Base-by-base conservation (phyloP, 2,329 filamentous ascomycete genomes). In the Xylaria sp. region DNA sequence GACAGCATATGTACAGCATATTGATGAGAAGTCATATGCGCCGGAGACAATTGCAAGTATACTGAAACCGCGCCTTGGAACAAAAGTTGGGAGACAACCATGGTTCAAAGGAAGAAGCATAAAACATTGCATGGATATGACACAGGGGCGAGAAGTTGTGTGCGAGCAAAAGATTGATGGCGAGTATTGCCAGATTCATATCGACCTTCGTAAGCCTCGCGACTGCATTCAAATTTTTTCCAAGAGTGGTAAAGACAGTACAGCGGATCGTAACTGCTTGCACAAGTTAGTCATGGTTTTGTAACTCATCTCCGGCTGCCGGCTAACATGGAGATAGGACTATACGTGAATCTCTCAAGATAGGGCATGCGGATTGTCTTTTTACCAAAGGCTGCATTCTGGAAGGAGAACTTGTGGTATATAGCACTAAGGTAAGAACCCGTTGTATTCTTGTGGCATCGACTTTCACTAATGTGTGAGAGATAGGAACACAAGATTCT, bases 181-280 rank as follows among this genome's bases (percentile, higher is more conserved):
- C 13, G 94, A 97, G 77, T 97, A 96, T 71, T 96, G 92, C 72
- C 94, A 97, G 77, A 88, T 97, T 33, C 94, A 97, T 73, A 82
- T 97, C 44, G 89, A 96, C 74, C 80, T 92, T 6, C 81, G 81
- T 9, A 87, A 86, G 56, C 80, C 80, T 17, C 75, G 65, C 0
- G 75, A 84, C 0, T 86, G 83, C 54, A 88, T 97, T 31, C 90
- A 91, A 69, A 95, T 97, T 33, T 97, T 96, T 76, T 96, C 93
- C 10, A 97, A 97, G 76, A 96, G 93, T 73, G 93, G 94, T 65
- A 96, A 96, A 76, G 92, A 97, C 71, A 95, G 93, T 50, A 97
- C 93, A 0, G 75, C 81, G 58, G 94, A 97, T 76, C 86, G 91
- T 38, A 72, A 77, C 11, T 82, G 81, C 1, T 77, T 96, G 25